Base-by-base conservation (phyloP, 2,329 filamentous ascomycete genomes). In the Trichocomaceae sp. region DNA sequence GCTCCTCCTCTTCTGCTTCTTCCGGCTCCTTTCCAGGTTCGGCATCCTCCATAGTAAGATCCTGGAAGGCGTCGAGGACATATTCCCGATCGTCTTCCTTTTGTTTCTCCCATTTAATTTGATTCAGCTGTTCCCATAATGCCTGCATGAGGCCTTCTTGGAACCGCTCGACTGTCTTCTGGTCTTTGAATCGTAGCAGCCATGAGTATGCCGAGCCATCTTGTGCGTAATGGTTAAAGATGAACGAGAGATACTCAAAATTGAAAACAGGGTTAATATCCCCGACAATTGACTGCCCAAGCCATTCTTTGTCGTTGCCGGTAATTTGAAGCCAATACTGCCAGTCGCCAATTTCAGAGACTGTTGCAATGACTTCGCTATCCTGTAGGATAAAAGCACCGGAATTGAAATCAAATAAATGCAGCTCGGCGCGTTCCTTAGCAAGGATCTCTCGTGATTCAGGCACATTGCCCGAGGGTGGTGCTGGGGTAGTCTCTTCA, bases 231-330 rank as follows among this genome's bases (percentile, higher is more conserved):
- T 96, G 90, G 66, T 99, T 99, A 80, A 99, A 99, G 66, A 99
- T 96, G 69, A 97, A 97, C 0, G 92, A 97, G n/a, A 96, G 79
- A 64, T 92, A 97, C 70, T 99, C 93, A 62, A 96, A 97, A 74
- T 97, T 97, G 78, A 97, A 99, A 19, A 99, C 91, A 0, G 93
- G 93, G 64, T 97, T 97, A 71, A 97, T 90, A 63, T 99, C 93
- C 6, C 89, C 86, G 29, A 90, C 79, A 29, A 99, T 83, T 2
- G 86, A 81, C 60, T 95, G 88, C 20, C 90, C 90, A 2, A 99
- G 77, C 89, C 90, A 96, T 52, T 91, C 84, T 64, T 84, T 85
- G 33, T 88, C 83, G 39, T 82, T 79, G 58, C 86, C 85, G 42
- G 83, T 82, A 54, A 97, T 86, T 66, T 96, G 89, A 31, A 99